Conservation (phyloP, 441 rosid species). For the Aquilaria agallochum region DNA sequence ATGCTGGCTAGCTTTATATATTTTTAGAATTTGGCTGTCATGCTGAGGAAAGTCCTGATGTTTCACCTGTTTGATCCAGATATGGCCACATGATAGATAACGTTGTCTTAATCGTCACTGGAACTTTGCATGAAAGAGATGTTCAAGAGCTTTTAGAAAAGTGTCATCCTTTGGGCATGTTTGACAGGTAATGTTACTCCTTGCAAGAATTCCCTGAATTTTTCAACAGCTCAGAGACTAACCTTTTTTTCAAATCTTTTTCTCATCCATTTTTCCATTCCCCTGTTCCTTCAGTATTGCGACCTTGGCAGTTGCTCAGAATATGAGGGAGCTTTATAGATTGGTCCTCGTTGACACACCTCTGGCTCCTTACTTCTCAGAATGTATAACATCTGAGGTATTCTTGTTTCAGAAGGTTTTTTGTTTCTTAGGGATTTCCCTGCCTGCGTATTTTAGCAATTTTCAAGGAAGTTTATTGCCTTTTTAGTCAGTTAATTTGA, state of each 20-base stretch:
- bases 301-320: conserved; percentile 96
- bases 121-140: conserved; percentile 98
- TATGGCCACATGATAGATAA: conserved; percentile 99
- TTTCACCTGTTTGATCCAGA: conserved; percentile 35
- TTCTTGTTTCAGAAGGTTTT: conserved; percentile 3
- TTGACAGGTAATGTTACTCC: conserved; percentile 65
- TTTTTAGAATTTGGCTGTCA: not conserved
- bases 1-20: not conserved
- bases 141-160: conserved; percentile 94
- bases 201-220: not conserved
- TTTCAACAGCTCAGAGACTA: not conserved
- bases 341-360: conserved; percentile 98
- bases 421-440: not conserved
- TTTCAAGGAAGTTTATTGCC: not conserved
- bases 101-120: conserved; percentile 97
- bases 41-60: conserved; percentile 2
- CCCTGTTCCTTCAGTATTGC: conserved; percentile 61
- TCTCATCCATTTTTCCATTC: conserved; percentile 8
- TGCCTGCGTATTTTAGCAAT: not conserved
- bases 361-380: conserved; percentile 95
- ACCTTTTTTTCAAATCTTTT: not conserved
- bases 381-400: conserved; percentile 97
- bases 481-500: too few species aligned
- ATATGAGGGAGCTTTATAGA: conserved; percentile 95
- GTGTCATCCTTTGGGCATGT: conserved; percentile 99